A percentile compares a stretch with the other conserved stretches of the same genome.
These are phyloP conservation scores for Ceratocystis alfenasii DNA, from an alignment of 2,329 filamentous ascomycete species.

Conservation along the genomic window DNA sequence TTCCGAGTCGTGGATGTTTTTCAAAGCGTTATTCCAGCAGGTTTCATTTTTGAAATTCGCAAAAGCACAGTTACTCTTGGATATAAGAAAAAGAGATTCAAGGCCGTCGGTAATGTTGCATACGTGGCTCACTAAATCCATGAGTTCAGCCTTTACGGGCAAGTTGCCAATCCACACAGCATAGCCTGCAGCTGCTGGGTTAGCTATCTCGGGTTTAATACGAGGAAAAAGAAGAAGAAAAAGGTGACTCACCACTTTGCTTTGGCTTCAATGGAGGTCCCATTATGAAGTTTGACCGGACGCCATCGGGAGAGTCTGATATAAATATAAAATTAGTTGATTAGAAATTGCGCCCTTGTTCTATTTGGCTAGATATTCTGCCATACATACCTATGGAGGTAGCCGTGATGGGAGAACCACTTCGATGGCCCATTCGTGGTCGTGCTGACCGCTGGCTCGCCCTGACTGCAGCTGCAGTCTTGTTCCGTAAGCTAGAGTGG, in stretches of 20 bases:
- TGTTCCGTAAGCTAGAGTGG: background rate
- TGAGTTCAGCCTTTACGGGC: slow-evolving; percentile 68
- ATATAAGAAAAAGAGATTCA: slow-evolving; percentile 85
- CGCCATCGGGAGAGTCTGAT: background rate
- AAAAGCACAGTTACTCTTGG: slow-evolving; percentile 95
- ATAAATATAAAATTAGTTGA: background rate
- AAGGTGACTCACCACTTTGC: slow-evolving; percentile 12
- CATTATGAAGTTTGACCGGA: background rate
- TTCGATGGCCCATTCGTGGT: background rate
- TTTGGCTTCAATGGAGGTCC: slow-evolving; percentile 16
- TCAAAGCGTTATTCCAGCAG: slow-evolving; percentile 63
- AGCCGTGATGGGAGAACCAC: background rate
- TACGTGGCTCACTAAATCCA: slow-evolving; percentile 82
- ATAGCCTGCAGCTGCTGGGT: slow-evolving; percentile 47
- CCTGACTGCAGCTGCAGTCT: background rate
- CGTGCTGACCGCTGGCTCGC: background rate
- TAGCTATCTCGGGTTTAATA: slow-evolving; percentile 4
- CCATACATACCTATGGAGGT: background rate
- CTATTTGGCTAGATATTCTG: background rate
- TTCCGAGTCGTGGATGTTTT: slow-evolving; percentile 77
- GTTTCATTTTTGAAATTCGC: slow-evolving; percentile 82
- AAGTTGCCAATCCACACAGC: slow-evolving; percentile 95
- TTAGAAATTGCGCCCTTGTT: background rate
- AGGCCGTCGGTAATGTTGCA: slow-evolving; percentile 66
- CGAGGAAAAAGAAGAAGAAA: no score